A percentile compares a stretch with the other conserved stretches of the same genome.
phyloP scores from a whole-genome alignment of 2,329 filamentous ascomycete genomes.

The Trichoderma sp. region DNA sequence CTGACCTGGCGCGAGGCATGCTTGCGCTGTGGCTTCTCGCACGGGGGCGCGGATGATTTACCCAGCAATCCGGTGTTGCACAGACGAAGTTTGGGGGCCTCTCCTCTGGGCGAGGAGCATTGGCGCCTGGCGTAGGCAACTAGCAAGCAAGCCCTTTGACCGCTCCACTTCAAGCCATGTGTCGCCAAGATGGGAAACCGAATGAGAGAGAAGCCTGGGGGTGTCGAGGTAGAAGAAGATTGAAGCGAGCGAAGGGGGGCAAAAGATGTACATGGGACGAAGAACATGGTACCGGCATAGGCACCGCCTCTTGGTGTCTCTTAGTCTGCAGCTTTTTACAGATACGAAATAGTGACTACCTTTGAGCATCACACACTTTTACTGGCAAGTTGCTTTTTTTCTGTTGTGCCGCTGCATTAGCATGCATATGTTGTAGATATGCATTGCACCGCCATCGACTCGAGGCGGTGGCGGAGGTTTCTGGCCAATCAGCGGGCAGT shows the following conservation, averaged over 20 bases:
- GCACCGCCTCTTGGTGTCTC: background rate
- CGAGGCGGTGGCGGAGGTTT: background rate
- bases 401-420: background rate
- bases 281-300: background rate
- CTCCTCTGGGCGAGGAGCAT: background rate
- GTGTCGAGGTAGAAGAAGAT: conserved; percentile 1
- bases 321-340: background rate
- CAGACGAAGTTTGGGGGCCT: conserved; percentile 5
- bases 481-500: conserved; percentile 1
- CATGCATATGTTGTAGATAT: conserved; percentile 2
- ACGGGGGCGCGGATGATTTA: conserved; percentile 14
- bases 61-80: conserved; percentile 17
- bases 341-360: background rate
- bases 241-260: background rate
- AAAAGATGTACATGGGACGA: background rate
- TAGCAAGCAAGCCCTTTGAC: background rate
- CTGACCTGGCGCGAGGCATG: background rate
- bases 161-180: conserved; percentile 18
- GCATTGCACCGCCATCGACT: conserved; percentile 4
- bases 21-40: background rate
- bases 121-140: conserved; percentile 2
- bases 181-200: conserved; percentile 14
- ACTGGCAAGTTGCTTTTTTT: background rate
- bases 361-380: background rate
- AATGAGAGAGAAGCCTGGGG: background rate